phyloP scores from a whole-genome alignment of 768 basidiomycete species.

The Boletus reticulatus region DNA sequence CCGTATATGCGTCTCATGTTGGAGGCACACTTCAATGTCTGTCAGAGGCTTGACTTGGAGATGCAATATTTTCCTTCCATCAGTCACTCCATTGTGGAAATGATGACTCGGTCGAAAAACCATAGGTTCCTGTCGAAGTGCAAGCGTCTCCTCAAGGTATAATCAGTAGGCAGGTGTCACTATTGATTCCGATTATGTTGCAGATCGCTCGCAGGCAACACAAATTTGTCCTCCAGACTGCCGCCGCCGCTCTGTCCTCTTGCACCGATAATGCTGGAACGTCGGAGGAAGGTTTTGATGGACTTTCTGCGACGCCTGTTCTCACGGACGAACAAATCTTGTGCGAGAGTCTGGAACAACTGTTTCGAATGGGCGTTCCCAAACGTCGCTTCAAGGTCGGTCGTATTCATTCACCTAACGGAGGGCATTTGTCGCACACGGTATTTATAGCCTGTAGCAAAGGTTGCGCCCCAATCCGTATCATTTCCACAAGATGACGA shows the following conservation, averaged over 20 bases:
- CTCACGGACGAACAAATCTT: constrained; percentile 39
- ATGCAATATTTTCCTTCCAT: constrained; percentile 46
- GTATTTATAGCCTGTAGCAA: constrained; percentile 16
- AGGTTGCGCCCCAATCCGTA: constrained; percentile 1
- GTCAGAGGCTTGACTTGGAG: constrained; percentile 61
- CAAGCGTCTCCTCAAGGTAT: constrained; percentile 48
- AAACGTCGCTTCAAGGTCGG: constrained; percentile 49
- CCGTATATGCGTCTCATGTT: constrained; percentile 6
- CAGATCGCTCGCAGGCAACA: constrained; percentile 26
- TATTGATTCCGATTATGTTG: constrained; percentile 13
- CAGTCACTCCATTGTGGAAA: constrained; percentile 45
- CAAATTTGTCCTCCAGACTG: constrained; percentile 26
- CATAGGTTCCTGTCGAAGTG: constrained; percentile 44
- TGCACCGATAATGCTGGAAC: constrained; percentile 9
- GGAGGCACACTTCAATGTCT: not conserved
- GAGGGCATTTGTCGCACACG: constrained; percentile 1
- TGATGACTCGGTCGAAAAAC: constrained; percentile 54
- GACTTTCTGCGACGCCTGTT: not conserved
- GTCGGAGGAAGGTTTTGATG: constrained; percentile 13
- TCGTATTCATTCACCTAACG: constrained; percentile 5
- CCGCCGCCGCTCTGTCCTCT: constrained; percentile 28
- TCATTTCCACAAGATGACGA: constrained; percentile 19
- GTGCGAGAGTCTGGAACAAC: constrained; percentile 40
- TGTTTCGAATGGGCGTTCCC: constrained; percentile 42
- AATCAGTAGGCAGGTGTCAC: not conserved